Evolutionary conservation across 2,329 filamentous ascomycete genomes (phyloP).

Genomic region (Bipolaris victoriae): DNA sequence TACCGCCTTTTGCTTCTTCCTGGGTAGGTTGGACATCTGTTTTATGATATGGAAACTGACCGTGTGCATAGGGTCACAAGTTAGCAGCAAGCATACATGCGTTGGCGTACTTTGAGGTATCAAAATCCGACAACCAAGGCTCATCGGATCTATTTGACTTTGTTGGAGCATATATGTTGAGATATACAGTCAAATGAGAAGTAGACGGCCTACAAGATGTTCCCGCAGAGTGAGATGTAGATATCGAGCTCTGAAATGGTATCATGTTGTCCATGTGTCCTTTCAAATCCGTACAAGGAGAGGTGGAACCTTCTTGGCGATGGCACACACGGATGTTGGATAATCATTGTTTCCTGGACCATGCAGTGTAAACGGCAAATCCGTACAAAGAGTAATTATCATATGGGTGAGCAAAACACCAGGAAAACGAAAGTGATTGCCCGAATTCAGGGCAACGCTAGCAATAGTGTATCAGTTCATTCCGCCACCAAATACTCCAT

Average conservation of each 20-base stretch:
- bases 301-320: neutral
- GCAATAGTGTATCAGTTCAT: too few relatives aligned
- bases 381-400: too few relatives aligned
- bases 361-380: too few relatives aligned
- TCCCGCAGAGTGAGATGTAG: neutral
- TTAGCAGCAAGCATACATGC: slow-evolving; percentile 20
- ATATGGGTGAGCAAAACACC: too few relatives aligned
- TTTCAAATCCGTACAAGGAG: neutral
- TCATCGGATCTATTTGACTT: slow-evolving; percentile 23
- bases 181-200: neutral
- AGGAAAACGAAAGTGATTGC: too few relatives aligned
- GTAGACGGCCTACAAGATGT: neutral
- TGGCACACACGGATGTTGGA: neutral
- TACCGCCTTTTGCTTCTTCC: neutral
- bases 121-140: slow-evolving; percentile 14
- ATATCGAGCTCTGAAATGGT: neutral
- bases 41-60: neutral
- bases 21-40: neutral
- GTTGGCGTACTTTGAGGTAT: slow-evolving; percentile 27
- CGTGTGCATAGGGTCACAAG: slow-evolving; percentile 14
- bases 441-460: too few relatives aligned
- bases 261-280: neutral
- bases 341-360: too few relatives aligned
- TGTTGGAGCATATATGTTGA: slow-evolving; percentile 7
- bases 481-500: too few relatives aligned